Evolutionary conservation across 2,329 filamentous ascomycete species (phyloP).

Genomic region (Arthroderma sp.): DNA sequence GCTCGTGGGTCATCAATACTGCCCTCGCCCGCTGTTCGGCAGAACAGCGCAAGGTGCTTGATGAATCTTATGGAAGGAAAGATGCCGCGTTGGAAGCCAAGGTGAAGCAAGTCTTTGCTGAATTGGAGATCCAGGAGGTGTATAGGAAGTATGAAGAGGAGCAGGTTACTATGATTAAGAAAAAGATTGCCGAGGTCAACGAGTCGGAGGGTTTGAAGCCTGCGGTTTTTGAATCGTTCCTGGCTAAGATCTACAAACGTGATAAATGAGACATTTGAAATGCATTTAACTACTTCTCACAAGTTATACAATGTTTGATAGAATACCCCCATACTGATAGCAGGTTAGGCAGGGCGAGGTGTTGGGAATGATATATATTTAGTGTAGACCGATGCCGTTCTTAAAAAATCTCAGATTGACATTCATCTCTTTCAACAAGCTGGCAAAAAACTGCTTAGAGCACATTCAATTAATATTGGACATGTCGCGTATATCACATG

Average conservation of each 20-base stretch:
- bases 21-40: slow-evolving; percentile 66
- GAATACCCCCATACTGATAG: no score
- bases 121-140: slow-evolving; percentile 67
- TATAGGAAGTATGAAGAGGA: slow-evolving; percentile 88
- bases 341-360: no score
- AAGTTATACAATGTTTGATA: no score
- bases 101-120: slow-evolving; percentile 79
- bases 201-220: slow-evolving; percentile 83
- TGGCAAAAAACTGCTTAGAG: no score
- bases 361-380: no score
- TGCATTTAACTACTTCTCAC: no score
- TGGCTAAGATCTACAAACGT: slow-evolving; percentile 96
- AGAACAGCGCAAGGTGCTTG: slow-evolving; percentile 76
- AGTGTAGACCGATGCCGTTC: no score
- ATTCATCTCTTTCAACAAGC: no score
- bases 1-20: slow-evolving; percentile 95
- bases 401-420: no score
- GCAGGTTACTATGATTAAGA: slow-evolving; percentile 61
- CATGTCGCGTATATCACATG: no score
- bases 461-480: no score
- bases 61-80: slow-evolving; percentile 90
- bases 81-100: slow-evolving; percentile 67
- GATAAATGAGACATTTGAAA: slow-evolving; percentile 50
- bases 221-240: slow-evolving; percentile 75
- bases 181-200: slow-evolving; percentile 65